These are phyloP conservation scores for Cutaneotrichosporon dermatis DNA, from an alignment of 1,284 basidiomycete species.

Conservation along the genomic window DNA sequence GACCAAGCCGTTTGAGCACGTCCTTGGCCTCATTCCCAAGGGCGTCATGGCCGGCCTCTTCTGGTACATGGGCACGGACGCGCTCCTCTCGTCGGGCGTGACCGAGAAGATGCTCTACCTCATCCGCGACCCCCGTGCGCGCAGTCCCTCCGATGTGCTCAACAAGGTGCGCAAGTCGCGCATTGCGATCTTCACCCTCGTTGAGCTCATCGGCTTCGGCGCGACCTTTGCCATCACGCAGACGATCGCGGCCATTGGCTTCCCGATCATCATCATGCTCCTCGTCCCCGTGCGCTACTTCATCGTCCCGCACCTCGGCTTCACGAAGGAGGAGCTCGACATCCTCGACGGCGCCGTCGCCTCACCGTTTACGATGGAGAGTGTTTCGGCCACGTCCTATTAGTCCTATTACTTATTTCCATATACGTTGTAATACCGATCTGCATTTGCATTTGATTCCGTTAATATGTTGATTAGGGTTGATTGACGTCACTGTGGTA, in stretches of 20 bases:
- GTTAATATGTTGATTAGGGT: not conserved
- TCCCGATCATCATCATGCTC: slow-evolving; percentile 82
- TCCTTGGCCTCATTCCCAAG: slow-evolving; percentile 70
- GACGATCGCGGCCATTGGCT: slow-evolving; percentile 85
- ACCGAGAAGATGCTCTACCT: slow-evolving; percentile 79
- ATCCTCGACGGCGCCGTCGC: slow-evolving; percentile 86
- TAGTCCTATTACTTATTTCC: not conserved
- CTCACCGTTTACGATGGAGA: slow-evolving; percentile 40
- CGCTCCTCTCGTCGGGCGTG: slow-evolving; percentile 76
- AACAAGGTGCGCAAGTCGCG: slow-evolving; percentile 67
- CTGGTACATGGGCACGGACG: slow-evolving; percentile 87
- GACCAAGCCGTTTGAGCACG: slow-evolving; percentile 72
- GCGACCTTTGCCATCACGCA: slow-evolving; percentile 89
- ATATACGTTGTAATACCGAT: no score
- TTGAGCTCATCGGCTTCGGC: slow-evolving; percentile 82
- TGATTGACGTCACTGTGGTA: not conserved
- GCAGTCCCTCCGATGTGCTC: slow-evolving; percentile 64
- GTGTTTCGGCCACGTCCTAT: not conserved
- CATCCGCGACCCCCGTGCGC: slow-evolving; percentile 66
- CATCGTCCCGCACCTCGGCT: slow-evolving; percentile 70
- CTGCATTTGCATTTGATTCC: not conserved
- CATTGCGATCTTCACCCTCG: slow-evolving; percentile 68
- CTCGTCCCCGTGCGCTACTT: slow-evolving; percentile 76
- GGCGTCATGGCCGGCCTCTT: slow-evolving; percentile 52
- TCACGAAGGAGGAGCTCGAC: slow-evolving; percentile 72